Percentiles rank a stretch among this genome's conserved stretches.
Evolutionary conservation across 805 yeast genomes (phyloP).

Genomic region (Ascoidea rubescens): DNA sequence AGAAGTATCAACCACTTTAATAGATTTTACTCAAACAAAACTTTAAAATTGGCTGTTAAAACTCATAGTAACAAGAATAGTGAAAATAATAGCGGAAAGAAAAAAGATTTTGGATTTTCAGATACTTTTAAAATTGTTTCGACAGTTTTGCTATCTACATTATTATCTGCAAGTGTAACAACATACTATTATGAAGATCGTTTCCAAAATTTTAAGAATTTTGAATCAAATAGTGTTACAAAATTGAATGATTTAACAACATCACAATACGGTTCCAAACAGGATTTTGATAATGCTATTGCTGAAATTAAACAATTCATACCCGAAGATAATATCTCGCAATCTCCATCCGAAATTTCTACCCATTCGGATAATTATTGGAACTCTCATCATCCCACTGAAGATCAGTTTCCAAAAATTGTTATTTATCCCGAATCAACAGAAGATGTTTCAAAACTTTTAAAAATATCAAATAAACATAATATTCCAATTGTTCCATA

Average conservation of each 20-base stretch:
- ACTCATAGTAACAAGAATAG: no score
- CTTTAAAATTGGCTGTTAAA: no score
- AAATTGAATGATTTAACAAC: slow-evolving; percentile 16
- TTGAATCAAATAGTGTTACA: no score
- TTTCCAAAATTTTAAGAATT: no score
- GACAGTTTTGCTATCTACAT: no score
- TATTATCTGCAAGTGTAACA: no score
- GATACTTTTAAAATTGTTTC: no score
- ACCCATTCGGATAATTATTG: slow-evolving; percentile 48
- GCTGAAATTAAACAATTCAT: slow-evolving; percentile 24
- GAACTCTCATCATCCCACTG: slow-evolving; percentile 47
- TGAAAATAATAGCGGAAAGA: no score
- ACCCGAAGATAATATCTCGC: slow-evolving; percentile 20
- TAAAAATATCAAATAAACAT: slow-evolving; percentile 48
- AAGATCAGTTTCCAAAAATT: slow-evolving; percentile 42
- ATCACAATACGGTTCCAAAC: slow-evolving; percentile 26
- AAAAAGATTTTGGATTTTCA: no score
- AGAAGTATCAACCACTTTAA: no score
- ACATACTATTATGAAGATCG: no score
- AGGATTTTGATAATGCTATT: slow-evolving; percentile 25
- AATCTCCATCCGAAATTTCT: slow-evolving; percentile 25
- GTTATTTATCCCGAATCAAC: slow-evolving; percentile 52
- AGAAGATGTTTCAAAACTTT: slow-evolving; percentile 48
- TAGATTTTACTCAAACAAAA: no score
- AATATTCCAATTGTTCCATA: slow-evolving; percentile 63